Percentiles rank a stretch among this genome's conserved stretches.
Conservation (phyloP, 352 stramenopile species). For the Globisporangium okanoganense region DNA sequence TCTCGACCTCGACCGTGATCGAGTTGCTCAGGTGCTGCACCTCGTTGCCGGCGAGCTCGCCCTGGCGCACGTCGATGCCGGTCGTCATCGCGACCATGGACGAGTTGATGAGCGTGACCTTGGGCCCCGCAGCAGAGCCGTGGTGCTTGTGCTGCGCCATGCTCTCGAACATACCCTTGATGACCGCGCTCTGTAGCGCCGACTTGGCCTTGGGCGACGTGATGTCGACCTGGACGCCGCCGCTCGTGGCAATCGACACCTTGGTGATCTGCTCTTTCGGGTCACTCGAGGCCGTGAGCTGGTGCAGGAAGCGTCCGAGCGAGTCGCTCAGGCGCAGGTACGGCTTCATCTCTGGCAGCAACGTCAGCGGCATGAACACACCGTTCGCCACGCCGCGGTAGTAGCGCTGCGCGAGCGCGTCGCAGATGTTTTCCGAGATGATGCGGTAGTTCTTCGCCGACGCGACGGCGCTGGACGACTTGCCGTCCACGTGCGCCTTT, state of each 20-base stretch:
- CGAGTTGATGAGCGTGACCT: slow-evolving; percentile 62
- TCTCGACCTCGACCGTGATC: slow-evolving; percentile 68
- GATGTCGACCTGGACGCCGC: slow-evolving; percentile 72
- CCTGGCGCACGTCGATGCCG: slow-evolving; percentile 75
- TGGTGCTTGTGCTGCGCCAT: slow-evolving; percentile 30
- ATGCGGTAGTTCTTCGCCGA: slow-evolving; percentile 61
- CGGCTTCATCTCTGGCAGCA: slow-evolving; percentile 78
- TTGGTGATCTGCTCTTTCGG: slow-evolving; percentile 63
- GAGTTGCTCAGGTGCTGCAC: slow-evolving; percentile 76
- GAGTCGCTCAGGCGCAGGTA: slow-evolving; percentile 68
- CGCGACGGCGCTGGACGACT: slow-evolving; percentile 82
- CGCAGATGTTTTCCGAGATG: slow-evolving; percentile 76
- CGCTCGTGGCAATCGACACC: slow-evolving; percentile 56
- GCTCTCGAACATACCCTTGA: slow-evolving; percentile 72
- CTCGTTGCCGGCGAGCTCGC: slow-evolving; percentile 42
- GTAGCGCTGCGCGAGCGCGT: slow-evolving; percentile 62
- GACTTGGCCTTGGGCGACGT: slow-evolving; percentile 68
- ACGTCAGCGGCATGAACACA: slow-evolving; percentile 77
- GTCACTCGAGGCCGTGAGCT: slow-evolving; percentile 59
- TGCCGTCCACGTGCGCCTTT: slow-evolving; percentile 87
- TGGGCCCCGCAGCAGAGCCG: slow-evolving; percentile 3
- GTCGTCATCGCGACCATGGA: slow-evolving; percentile 66
- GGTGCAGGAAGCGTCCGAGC: slow-evolving; percentile 69
- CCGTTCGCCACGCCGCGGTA: slow-evolving; percentile 80
- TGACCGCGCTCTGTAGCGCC: slow-evolving; percentile 63